Conservation (phyloP, 2,329 filamentous ascomycete genomes). For the Colletotrichum orchidophilum region DNA sequence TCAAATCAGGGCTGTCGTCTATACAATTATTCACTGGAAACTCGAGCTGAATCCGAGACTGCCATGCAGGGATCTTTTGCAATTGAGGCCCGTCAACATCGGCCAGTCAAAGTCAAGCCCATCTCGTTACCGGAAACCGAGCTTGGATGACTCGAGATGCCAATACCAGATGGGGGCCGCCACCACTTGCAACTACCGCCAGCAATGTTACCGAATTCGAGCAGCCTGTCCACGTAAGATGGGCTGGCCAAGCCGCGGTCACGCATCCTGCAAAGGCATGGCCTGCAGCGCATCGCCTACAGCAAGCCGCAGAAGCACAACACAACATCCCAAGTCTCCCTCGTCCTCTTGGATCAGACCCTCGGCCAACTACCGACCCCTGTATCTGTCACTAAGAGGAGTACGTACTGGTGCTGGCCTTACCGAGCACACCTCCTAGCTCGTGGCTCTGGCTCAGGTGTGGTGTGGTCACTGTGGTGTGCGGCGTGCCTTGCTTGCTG, state of each 20-base stretch:
- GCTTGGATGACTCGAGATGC: background rate
- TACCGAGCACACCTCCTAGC: conserved; percentile 3
- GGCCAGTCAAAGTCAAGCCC: background rate
- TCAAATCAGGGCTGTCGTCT: conserved; percentile 15
- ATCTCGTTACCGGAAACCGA: background rate
- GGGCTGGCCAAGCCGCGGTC: conserved; percentile 1
- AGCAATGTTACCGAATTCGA: background rate
- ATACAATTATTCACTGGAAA: conserved; percentile 16
- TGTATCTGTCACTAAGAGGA: background rate
- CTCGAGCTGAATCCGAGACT: conserved; percentile 32
- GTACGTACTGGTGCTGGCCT: background rate
- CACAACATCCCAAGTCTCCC: background rate
- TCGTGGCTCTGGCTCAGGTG: background rate
- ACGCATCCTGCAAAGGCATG: background rate
- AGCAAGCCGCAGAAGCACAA: background rate
- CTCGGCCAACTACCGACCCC: conserved; percentile 25
- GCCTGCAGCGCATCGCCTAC: conserved; percentile 1
- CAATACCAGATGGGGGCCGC: too few relatives aligned
- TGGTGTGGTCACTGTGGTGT: background rate
- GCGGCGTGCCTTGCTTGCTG: background rate
- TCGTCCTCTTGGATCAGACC: background rate
- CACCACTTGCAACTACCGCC: background rate
- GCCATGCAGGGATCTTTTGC: conserved; percentile 16
- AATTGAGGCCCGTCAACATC: background rate
- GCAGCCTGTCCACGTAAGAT: conserved; percentile 12